Evolutionary conservation across 805 yeast genomes (phyloP), one percentile per base, ranked within the genome.

Genomic region (Metschnikowia borealis): DNA sequence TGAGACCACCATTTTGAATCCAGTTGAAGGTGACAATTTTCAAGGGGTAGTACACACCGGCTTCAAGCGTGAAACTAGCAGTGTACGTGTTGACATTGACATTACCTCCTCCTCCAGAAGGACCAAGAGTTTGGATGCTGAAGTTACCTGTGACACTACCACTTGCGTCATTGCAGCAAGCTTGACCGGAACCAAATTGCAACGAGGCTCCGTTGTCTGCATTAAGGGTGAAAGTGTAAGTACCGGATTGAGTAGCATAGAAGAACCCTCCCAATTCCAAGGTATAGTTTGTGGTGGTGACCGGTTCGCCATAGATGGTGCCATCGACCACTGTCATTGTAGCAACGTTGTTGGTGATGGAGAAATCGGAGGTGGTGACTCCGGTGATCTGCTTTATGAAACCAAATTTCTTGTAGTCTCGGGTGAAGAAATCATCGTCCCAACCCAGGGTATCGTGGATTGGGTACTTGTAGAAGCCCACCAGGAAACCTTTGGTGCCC

Each of bases 131-230:
- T 34, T 44, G 29, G 37, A 51, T 51, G 23, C 45, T 46, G 39
- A 56, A 52, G 36, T 48, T 45, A 3, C 55, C 53, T 14, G 54
- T 47, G 14, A 55, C 56, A 44, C 51, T 45, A 8, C 55, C 53
- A 8, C 54, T 46, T 3, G 58, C 56, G 35, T 54, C 58, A 39
- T 51, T 43, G 40, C 60, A 56, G 45, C 60, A 56, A 1, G 51
- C 31, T 20, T 40, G 49, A 13, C 54, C 57, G 1, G 55, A 34
- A n/a, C 60, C 56, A 34, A 56, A 49, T 21, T 53, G 56, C 51
- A 56, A 45, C 5, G 58, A 48, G 1, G 58, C 60, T 33, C 60
- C 60, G 35, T 56, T 53, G 42, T 56, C 60, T 14, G 60, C 58
- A 3, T 37, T 43, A 20, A 56, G 44, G 14, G 33, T 48, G 46